Percentiles rank a stretch among this genome's conserved stretches.
Conservation (phyloP, 495 filamentous ascomycete species). For the Bacidia rubella region DNA sequence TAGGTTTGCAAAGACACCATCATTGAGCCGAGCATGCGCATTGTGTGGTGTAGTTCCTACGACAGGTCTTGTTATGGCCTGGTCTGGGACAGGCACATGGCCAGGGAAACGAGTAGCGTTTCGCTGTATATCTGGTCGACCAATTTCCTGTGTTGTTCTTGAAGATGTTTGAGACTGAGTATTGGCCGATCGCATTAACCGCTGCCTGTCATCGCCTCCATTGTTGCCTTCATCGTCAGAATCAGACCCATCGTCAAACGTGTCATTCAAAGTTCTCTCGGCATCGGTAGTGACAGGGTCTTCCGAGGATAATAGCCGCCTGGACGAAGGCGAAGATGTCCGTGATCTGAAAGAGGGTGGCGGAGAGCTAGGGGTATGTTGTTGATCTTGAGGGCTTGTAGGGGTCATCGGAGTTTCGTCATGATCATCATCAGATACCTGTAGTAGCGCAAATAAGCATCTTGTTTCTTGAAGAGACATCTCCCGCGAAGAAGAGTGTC, state of each 20-base stretch:
- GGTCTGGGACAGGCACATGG: slow-evolving; percentile 27
- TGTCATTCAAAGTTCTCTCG: slow-evolving; percentile 71
- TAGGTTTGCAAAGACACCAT: slow-evolving; percentile 94
- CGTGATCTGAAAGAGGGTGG: slow-evolving; percentile 89
- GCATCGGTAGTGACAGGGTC: slow-evolving; percentile 44
- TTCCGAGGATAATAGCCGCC: slow-evolving; percentile 35
- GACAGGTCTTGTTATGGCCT: slow-evolving; percentile 3
- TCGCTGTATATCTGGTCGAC: slow-evolving; percentile 26
- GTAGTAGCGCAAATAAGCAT: background rate
- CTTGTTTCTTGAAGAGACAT: slow-evolving; percentile 10
- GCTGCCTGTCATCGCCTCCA: slow-evolving; percentile 66
- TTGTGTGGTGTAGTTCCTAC: slow-evolving; percentile 6
- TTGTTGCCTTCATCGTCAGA: slow-evolving; percentile 62
- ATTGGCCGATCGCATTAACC: slow-evolving; percentile 50
- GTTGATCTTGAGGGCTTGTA: slow-evolving; percentile 22
- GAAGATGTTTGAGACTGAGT: slow-evolving; percentile 28
- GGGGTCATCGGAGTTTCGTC: slow-evolving; percentile 27
- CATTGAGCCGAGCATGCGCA: slow-evolving; percentile 38
- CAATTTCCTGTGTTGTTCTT: slow-evolving; percentile 18
- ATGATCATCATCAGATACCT: slow-evolving; percentile 38
- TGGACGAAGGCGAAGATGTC: slow-evolving; percentile 54
- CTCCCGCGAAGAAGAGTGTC: background rate
- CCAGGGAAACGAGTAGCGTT: slow-evolving; percentile 38
- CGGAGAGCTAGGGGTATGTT: slow-evolving; percentile 62
- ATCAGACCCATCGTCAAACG: slow-evolving; percentile 63